These are phyloP conservation scores for Penicillium paxilli DNA, from an alignment of 495 filamentous ascomycete species.

Conservation along the genomic window DNA sequence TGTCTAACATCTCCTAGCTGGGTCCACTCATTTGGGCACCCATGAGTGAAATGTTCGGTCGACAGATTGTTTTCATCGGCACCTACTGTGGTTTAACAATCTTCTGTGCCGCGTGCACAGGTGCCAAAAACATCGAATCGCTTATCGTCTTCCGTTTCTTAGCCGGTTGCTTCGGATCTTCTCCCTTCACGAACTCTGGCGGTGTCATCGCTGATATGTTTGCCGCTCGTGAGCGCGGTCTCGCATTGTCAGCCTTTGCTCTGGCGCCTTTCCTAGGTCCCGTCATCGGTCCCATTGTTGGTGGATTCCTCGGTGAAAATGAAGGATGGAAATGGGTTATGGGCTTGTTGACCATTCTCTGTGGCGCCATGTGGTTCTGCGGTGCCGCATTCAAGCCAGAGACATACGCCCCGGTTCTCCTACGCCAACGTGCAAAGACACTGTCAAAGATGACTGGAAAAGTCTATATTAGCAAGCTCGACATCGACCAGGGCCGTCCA, in stretches of 20 bases:
- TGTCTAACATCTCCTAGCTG: not conserved
- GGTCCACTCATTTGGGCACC: conserved; percentile 61
- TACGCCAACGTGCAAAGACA: conserved; percentile 46
- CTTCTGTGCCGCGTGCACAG: conserved; percentile 63
- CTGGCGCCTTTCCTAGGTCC: conserved; percentile 65
- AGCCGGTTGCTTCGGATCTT: conserved; percentile 69
- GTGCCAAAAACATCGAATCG: conserved; percentile 57
- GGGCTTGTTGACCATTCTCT: conserved; percentile 47
- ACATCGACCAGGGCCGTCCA: conserved; percentile 32
- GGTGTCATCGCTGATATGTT: conserved; percentile 73
- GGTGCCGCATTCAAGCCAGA: conserved; percentile 50
- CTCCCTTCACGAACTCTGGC: conserved; percentile 65
- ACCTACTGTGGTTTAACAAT: conserved; percentile 61
- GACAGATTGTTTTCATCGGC: conserved; percentile 62
- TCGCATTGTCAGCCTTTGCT: conserved; percentile 60
- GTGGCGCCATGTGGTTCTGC: conserved; percentile 48
- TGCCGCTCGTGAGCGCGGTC: conserved; percentile 53
- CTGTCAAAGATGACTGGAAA: conserved; percentile 52
- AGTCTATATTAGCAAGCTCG: conserved; percentile 44
- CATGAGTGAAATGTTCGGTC: conserved; percentile 64
- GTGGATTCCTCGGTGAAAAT: conserved; percentile 54
- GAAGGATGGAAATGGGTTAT: conserved; percentile 66
- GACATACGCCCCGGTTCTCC: conserved; percentile 54
- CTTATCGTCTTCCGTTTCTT: conserved; percentile 71
- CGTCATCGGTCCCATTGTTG: conserved; percentile 52